These are phyloP conservation scores for Rhodosporidiobolus odoratus DNA, from an alignment of 768 basidiomycete genomes.

Conservation along the genomic window DNA sequence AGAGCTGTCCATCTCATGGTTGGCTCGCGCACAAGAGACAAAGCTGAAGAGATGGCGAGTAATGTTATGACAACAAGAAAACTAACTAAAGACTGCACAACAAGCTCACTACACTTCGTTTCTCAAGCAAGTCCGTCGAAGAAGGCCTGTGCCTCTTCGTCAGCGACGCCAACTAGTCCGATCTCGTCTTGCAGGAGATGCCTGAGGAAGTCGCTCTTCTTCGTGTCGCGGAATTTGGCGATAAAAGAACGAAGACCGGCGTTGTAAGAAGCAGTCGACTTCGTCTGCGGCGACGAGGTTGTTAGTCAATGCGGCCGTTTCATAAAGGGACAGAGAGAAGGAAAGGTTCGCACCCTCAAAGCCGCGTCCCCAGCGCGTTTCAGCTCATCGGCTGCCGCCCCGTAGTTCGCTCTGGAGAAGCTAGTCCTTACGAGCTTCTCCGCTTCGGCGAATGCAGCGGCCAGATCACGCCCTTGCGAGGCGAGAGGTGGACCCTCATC, in stretches of 20 bases:
- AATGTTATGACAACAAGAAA: too few relatives aligned
- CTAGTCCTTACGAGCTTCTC: slow-evolving; percentile 2
- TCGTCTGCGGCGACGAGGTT: not conserved
- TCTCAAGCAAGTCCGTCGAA: slow-evolving; percentile 1
- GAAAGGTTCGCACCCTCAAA: slow-evolving; percentile 53
- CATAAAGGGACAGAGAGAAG: not conserved
- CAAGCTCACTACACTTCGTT: too few relatives aligned
- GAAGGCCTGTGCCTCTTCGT: slow-evolving; percentile 13
- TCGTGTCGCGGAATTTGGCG: not conserved
- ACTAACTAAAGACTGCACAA: too few relatives aligned
- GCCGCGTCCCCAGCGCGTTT: slow-evolving; percentile 61
- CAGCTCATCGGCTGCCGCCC: slow-evolving; percentile 71
- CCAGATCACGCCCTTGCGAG: slow-evolving; percentile 55
- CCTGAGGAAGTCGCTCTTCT: slow-evolving; percentile 18
- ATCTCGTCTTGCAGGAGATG: not conserved
- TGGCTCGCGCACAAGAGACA: too few relatives aligned
- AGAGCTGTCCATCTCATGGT: too few relatives aligned
- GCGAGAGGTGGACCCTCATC: slow-evolving; percentile 57
- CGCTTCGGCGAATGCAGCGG: slow-evolving; percentile 62
- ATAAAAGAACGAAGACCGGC: not conserved
- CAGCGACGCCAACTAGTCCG: not conserved
- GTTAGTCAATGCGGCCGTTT: not conserved
- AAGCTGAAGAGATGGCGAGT: too few relatives aligned
- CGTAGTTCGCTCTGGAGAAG: slow-evolving; percentile 63
- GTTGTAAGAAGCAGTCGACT: slow-evolving; percentile 1